These are phyloP conservation scores for Sporothrix humicola DNA, from an alignment of 2,329 filamentous ascomycete species.

Conservation along the genomic window DNA sequence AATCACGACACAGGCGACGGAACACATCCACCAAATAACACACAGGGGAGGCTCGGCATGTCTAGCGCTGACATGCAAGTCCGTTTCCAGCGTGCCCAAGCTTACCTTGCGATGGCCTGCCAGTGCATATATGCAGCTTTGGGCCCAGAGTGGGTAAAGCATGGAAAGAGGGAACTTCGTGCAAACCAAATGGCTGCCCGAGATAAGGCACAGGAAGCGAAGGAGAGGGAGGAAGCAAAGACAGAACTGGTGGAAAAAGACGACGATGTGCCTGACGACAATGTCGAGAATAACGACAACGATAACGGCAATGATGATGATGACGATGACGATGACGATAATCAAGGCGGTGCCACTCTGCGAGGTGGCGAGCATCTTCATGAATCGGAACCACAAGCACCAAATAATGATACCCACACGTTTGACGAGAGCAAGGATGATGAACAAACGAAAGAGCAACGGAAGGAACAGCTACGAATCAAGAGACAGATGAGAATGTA, in stretches of 20 bases:
- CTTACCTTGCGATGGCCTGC: conserved; percentile 74
- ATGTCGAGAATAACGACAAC: neutral
- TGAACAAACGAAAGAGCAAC: neutral
- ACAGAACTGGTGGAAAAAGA: neutral
- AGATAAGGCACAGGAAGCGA: neutral
- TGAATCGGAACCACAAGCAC: neutral
- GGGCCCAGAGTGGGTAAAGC: conserved; percentile 34
- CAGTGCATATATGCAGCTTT: conserved; percentile 63
- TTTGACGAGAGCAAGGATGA: neutral
- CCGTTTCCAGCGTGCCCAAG: conserved; percentile 75
- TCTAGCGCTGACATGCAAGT: conserved; percentile 76
- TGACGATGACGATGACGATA: neutral
- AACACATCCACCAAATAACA: neutral
- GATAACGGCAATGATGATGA: neutral
- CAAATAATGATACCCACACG: neutral
- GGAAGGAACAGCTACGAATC: neutral
- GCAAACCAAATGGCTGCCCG: neutral
- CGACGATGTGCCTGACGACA: neutral
- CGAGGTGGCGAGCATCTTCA: neutral
- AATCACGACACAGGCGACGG: neutral
- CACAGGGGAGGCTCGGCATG: neutral
- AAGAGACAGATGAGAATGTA: conserved; percentile 66
- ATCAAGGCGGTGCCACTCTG: neutral
- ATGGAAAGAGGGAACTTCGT: neutral
- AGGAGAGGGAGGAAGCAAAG: no score